Conservation (phyloP, 2,329 filamentous ascomycete species). For the Neoarthrinium moseri region DNA sequence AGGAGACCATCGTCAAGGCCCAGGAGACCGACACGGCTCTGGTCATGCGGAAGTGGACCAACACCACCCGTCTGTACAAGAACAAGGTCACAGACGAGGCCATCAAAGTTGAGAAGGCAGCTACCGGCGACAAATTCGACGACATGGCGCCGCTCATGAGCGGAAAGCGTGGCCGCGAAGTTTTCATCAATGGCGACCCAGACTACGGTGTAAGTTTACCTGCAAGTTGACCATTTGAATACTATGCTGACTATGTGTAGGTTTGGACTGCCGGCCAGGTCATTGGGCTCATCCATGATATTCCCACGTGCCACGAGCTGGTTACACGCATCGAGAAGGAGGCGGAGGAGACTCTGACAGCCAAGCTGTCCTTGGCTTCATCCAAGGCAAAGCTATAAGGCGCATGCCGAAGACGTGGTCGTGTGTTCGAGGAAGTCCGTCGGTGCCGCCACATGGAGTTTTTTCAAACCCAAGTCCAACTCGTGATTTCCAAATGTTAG, state of each 20-base stretch:
- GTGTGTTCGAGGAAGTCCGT: too few species aligned
- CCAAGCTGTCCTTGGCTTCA: conserved; percentile 55
- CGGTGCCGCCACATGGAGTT: too few species aligned
- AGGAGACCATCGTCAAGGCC: conserved; percentile 84
- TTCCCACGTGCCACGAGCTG: conserved; percentile 71
- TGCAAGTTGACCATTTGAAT: too few species aligned
- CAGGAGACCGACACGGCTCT: conserved; percentile 90
- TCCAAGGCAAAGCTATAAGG: conserved; percentile 58
- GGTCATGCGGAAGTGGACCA: conserved; percentile 86
- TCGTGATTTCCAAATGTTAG: too few species aligned
- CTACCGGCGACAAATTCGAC: conserved; percentile 80
- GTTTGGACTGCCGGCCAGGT: conserved; percentile 98
- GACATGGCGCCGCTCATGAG: conserved; percentile 86
- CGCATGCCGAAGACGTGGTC: too few species aligned
- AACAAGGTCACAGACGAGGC: conserved; percentile 86
- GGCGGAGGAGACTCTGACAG: conserved; percentile 64
- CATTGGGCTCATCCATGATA: conserved; percentile 83
- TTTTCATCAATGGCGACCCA: conserved; percentile 88
- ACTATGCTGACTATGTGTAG: too few species aligned
- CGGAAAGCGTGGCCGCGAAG: conserved; percentile 85
- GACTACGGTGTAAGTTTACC: conserved; percentile 74
- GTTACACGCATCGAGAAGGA: conserved; percentile 75
- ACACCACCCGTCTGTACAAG: conserved; percentile 83
- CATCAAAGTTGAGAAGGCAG: conserved; percentile 79
- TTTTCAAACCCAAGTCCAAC: too few species aligned